Evolutionary conservation across 2,329 filamentous ascomycete genomes (phyloP).

Genomic region (Epichloe typhina): DNA sequence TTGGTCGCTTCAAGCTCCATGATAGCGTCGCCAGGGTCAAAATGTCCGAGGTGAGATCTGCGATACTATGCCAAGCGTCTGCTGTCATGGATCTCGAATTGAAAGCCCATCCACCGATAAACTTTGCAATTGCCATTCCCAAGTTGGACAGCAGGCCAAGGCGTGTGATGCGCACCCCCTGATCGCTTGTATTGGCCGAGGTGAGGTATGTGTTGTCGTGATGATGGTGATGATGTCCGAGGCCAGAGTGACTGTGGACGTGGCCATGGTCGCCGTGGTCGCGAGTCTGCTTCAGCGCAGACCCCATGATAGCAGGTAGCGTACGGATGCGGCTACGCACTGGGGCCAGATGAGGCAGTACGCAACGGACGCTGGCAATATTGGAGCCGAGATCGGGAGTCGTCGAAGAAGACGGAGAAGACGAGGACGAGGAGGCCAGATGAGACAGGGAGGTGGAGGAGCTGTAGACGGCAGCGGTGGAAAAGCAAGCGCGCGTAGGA

Average conservation of each 20-base stretch:
- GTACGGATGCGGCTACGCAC: conserved; percentile 11
- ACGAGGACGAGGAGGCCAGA: background rate
- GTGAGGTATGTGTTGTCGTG: conserved; percentile 89
- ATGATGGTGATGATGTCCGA: conserved; percentile 65
- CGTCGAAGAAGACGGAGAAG: background rate
- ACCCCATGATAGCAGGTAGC: conserved; percentile 16
- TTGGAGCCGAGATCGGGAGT: conserved; percentile 3
- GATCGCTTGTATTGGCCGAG: conserved; percentile 65
- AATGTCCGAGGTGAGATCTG: conserved; percentile 88
- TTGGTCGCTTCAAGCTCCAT: conserved; percentile 78
- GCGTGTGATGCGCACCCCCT: conserved; percentile 49
- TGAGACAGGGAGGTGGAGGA: background rate
- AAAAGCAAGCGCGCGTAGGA: conserved; percentile 3
- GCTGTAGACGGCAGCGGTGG: background rate
- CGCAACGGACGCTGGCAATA: conserved; percentile 2
- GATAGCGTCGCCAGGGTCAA: conserved; percentile 90
- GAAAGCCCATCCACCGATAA: conserved; percentile 82
- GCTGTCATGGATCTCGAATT: conserved; percentile 88
- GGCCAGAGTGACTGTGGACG: conserved; percentile 36
- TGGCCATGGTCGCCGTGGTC: conserved; percentile 18
- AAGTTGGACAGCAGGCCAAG: conserved; percentile 65
- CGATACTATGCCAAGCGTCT: conserved; percentile 90
- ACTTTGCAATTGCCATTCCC: conserved; percentile 88
- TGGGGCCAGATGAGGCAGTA: conserved; percentile 11
- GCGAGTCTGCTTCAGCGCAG: conserved; percentile 19